phyloP scores from a whole-genome alignment of 495 filamentous ascomycete species.

The Bacidia gigantensis region DNA sequence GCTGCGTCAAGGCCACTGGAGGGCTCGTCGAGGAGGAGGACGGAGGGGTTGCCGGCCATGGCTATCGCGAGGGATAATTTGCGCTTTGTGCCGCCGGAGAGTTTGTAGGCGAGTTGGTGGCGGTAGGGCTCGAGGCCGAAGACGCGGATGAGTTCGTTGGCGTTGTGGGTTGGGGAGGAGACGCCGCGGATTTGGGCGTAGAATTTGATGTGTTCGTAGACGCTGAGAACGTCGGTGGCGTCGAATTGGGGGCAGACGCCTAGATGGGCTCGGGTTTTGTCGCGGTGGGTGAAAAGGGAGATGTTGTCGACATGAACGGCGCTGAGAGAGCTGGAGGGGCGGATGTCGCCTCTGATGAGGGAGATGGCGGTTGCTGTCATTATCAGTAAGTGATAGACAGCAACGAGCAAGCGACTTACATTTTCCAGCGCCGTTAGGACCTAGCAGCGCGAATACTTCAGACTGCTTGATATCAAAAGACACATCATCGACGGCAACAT shows the following conservation, averaged over 20 bases:
- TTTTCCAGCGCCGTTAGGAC: slow-evolving; percentile 16
- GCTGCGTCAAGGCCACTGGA: slow-evolving; percentile 58
- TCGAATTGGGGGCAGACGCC: slow-evolving; percentile 39
- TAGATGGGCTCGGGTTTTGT: slow-evolving; percentile 49
- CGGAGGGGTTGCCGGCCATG: slow-evolving; percentile 60
- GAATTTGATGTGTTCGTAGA: slow-evolving; percentile 56
- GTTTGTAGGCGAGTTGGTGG: slow-evolving; percentile 46
- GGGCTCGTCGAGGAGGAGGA: slow-evolving; percentile 60
- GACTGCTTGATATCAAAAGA: slow-evolving; percentile 23
- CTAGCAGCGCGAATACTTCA: slow-evolving; percentile 25
- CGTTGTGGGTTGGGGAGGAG: slow-evolving; percentile 46
- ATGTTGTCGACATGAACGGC: slow-evolving; percentile 59
- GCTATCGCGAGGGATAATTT: slow-evolving; percentile 65
- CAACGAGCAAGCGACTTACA: background rate
- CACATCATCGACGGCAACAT: slow-evolving; percentile 24
- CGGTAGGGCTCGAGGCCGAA: slow-evolving; percentile 47
- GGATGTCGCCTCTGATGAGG: slow-evolving; percentile 67
- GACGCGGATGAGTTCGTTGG: slow-evolving; percentile 41
- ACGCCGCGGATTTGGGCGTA: slow-evolving; percentile 62
- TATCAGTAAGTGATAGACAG: background rate
- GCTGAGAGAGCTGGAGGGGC: slow-evolving; percentile 39
- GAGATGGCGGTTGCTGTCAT: slow-evolving; percentile 50
- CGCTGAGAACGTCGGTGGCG: slow-evolving; percentile 55
- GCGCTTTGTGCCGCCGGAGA: slow-evolving; percentile 62
- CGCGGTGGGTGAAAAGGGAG: slow-evolving; percentile 48